Evolutionary conservation across 208 protist species (phyloP).

Genomic region (Leishmania tropica): DNA sequence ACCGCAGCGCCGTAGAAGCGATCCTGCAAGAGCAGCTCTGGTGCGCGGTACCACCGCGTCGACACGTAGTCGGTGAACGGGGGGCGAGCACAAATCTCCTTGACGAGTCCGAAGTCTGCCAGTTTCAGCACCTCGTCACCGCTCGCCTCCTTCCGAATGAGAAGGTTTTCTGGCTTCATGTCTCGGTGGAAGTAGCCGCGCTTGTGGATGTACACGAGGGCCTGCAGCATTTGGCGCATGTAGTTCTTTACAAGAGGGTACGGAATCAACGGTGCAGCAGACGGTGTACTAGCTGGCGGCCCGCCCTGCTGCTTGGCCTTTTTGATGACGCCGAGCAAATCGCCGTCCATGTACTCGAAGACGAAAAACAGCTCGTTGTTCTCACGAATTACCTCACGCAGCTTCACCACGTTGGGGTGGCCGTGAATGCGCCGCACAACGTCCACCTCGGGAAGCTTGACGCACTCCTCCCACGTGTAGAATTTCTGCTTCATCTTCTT

Average conservation of each 20-base stretch:
- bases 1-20: slow-evolving; percentile 94
- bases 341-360: slow-evolving; percentile 98
- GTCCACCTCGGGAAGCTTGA: slow-evolving; percentile 95
- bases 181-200: slow-evolving; percentile 97
- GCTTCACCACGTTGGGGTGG: slow-evolving; percentile 98
- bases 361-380: slow-evolving; percentile 97
- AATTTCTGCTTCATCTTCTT: slow-evolving; percentile 99
- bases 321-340: slow-evolving; percentile 96
- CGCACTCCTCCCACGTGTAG: slow-evolving; percentile 97
- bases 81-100: slow-evolving; percentile 42
- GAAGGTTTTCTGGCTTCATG: slow-evolving; percentile 98
- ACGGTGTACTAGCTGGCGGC: slow-evolving; percentile 24
- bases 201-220: slow-evolving; percentile 96
- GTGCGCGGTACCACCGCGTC: slow-evolving; percentile 99
- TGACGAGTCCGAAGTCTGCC: slow-evolving; percentile 91
- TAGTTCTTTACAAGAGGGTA: slow-evolving; percentile 91
- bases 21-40: slow-evolving; percentile 97
- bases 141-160: slow-evolving; percentile 65
- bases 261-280: slow-evolving; percentile 56
- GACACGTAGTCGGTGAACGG: slow-evolving; percentile 97
- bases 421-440: slow-evolving; percentile 93
- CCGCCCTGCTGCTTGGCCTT: slow-evolving; percentile 86
- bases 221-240: slow-evolving; percentile 93
- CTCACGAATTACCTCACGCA: slow-evolving; percentile 97
- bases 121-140: slow-evolving; percentile 95